Base-by-base conservation (phyloP, 2,329 filamentous ascomycete genomes). In the Xylariaceae sp. region DNA sequence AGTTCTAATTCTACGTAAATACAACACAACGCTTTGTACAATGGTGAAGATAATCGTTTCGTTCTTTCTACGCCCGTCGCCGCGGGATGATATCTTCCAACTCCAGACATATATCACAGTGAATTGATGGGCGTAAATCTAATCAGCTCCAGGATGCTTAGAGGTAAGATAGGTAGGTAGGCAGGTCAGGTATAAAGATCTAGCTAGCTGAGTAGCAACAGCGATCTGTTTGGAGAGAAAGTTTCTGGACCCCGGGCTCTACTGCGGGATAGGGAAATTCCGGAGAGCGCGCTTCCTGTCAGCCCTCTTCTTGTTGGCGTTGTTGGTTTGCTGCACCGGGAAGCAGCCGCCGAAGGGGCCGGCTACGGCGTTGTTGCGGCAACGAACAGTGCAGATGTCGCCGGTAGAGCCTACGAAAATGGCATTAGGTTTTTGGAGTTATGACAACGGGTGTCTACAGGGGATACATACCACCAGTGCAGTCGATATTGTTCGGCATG, bases 321-420 rank as follows among this genome's bases (percentile, higher is more conserved):
- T 29, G 53, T 79, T 76, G 22, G 63, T 62, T 53, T 82, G 78
- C 57, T 79, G 72, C 15, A 80, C 68, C 2, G 76, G 63, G 55
- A 81, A 73, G 60, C 78, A 81, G 38, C 77, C 72, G 30, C 74
- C 73, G 41, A 81, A 81, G 11, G 75, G 75, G 4, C 76, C 75
- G 9, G 74, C 74, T 3, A 72, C 60, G 3, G 76, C 74, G 42
- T 72, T 75, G 64, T 81, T 81, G 16, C 75, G 68, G 65, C 78
- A 81, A 28, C 78, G 71, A 16, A 81, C 66, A 1, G 76, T 80
- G 66, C 76, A 79, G 30, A 79, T 54, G 41, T 78, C 73, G 33
- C 79, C 79, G 2, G 76, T 77, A 0, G 77, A 77, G 7, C 63
- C 71, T 72, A 30, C 6, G 15, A 4, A 11, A 26, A 11, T 26